These are phyloP conservation scores for Entrophospora sp. DNA, from an alignment of 192 early-diverging fungal genomes.

Conservation along the genomic window DNA sequence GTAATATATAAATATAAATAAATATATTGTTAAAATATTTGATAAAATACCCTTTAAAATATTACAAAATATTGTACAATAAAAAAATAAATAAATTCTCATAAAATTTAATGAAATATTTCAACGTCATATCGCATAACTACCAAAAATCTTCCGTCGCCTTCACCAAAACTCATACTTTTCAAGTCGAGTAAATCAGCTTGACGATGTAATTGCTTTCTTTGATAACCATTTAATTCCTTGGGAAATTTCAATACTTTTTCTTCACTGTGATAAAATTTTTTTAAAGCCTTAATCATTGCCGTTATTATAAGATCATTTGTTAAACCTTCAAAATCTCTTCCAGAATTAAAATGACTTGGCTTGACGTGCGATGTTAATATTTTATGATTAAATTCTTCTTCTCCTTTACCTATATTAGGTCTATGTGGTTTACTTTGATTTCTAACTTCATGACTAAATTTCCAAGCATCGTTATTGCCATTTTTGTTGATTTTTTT, in stretches of 20 bases:
- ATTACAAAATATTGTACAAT: too few relatives aligned
- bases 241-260: constrained; percentile 17
- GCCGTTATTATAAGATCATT: background rate
- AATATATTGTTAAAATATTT: too few relatives aligned
- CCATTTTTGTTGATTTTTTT: background rate
- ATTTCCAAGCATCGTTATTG: background rate
- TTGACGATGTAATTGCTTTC: constrained; percentile 17
- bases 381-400: constrained; percentile 12
- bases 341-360: background rate
- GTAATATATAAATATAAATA: too few relatives aligned
- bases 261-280: constrained; percentile 7
- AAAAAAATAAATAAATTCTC: background rate
- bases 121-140: constrained; percentile 12
- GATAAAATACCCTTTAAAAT: too few relatives aligned
- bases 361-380: constrained; percentile 8
- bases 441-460: constrained; percentile 16
- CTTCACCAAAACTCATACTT: constrained; percentile 21
- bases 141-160: constrained; percentile 18
- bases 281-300: constrained; percentile 8
- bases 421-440: background rate
- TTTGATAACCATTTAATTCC: constrained; percentile 13
- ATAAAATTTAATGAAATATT: background rate
- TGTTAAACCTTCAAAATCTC: background rate
- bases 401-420: constrained; percentile 14
- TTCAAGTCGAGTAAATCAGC: constrained; percentile 7